A percentile compares a stretch with the other conserved stretches of the same genome.
phyloP scores from a whole-genome alignment of 2,329 filamentous ascomycete genomes.

The Aureobasidium sp. region DNA sequence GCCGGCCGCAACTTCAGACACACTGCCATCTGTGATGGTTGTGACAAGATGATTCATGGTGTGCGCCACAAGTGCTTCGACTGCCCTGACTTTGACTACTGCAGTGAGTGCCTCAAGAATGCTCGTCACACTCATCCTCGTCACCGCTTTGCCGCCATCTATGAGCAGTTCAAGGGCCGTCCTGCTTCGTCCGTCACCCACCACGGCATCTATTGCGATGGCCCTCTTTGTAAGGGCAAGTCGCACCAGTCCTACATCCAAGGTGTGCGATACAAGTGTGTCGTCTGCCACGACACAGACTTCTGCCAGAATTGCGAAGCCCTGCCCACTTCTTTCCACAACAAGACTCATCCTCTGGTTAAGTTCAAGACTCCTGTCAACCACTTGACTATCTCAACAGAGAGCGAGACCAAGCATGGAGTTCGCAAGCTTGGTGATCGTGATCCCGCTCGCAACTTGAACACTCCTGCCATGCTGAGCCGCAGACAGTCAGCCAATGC shows the following conservation, averaged over 20 bases:
- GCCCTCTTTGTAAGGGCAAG: constrained; percentile 67
- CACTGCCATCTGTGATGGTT: constrained; percentile 88
- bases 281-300: constrained; percentile 88
- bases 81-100: constrained; percentile 98
- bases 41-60: constrained; percentile 77
- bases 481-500: constrained; percentile 4
- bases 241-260: constrained; percentile 54
- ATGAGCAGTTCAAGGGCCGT: constrained; percentile 40
- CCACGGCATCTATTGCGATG: constrained; percentile 87
- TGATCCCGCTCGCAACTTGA: constrained; percentile 18
- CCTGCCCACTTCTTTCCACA: constrained; percentile 73
- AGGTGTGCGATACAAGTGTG: constrained; percentile 92
- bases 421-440: constrained; percentile 68
- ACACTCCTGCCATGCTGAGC: background rate
- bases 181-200: constrained; percentile 57
- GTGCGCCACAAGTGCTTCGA: constrained; percentile 93
- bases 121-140: constrained; percentile 63
- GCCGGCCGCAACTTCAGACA: constrained; percentile 76
- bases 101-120: constrained; percentile 61
- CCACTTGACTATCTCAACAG: constrained; percentile 76
- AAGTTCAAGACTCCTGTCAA: constrained; percentile 93
- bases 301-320: constrained; percentile 95
- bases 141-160: constrained; percentile 85
- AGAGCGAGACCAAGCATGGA: constrained; percentile 65
- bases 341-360: constrained; percentile 92